Base-by-base conservation (phyloP, 768 basidiomycete species). In the Hericium coralloides region DNA sequence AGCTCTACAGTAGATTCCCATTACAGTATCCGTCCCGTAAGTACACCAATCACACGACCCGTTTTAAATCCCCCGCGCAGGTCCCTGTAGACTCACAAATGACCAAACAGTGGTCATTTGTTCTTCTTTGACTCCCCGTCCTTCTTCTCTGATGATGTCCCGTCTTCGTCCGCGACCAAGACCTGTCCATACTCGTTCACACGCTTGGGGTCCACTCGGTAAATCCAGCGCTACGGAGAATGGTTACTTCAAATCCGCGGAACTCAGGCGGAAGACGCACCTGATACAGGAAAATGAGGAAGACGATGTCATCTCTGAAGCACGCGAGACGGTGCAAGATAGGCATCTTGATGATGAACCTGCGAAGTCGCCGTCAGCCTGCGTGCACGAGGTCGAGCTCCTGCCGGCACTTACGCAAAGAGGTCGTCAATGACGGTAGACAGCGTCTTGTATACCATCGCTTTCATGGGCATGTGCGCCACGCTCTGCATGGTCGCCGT, bases 381-480 rank as follows among this genome's bases (percentile, higher is more conserved):
- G 64, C 37, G 12, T 55, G 53, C 7, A 56, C 41, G 39, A 53
- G 55, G 22, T 8, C 57, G 59, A 53, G 53, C 25, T 23, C 17
- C 59, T 49, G 55, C 37, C 38, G 63, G 43, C 48, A 65, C 87
- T 64, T 76, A 92, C 89, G 87, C 86, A 68, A 92, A 92, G 64
- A 95, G 82, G 70, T 98, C 93, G 72, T 95, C 95, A 48, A 95
- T 89, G 50, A 91, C 88, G 1, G 87, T 91, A 48, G 91, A 88
- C 58, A 95, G 76, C 1, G 89, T 85, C 74, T 95, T 97, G 78
- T 93, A 95, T 63, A 94, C 85, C 91, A 98, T 93, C 3, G 95
- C 89, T 70, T 95, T 97, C 87, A 97, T 95, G 18, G 95, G 95
- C 87, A 98, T 93, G 69, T 98, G 95, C 48, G 95, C 89, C 38